Evolutionary conservation across 805 yeast genomes (phyloP).

Genomic region (Tetrapisispora namnaoensis): DNA sequence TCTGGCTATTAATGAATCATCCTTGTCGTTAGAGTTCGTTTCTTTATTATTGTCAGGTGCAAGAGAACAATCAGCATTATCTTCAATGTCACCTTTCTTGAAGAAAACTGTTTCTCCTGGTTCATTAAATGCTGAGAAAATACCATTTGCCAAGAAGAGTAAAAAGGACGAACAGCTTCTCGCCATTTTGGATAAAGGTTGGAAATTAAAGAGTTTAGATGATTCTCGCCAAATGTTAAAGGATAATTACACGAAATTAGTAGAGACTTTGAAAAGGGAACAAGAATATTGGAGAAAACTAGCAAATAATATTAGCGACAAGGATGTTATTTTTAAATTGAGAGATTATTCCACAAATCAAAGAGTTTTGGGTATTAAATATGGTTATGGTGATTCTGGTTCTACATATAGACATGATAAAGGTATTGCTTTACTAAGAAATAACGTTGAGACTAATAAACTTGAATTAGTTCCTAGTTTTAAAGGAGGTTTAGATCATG

Average conservation of each 20-base stretch:
- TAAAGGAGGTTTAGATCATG: slow-evolving; percentile 26
- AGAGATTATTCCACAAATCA: slow-evolving; percentile 46
- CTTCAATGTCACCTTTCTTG: slow-evolving; percentile 81
- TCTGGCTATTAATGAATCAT: slow-evolving; percentile 78
- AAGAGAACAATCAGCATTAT: slow-evolving; percentile 75
- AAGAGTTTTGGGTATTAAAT: slow-evolving; percentile 63
- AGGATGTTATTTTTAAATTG: slow-evolving; percentile 46
- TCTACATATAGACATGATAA: slow-evolving; percentile 56
- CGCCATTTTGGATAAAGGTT: slow-evolving; percentile 42
- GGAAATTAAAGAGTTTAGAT: slow-evolving; percentile 69
- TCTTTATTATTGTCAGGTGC: slow-evolving; percentile 71
- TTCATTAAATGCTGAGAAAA: slow-evolving; percentile 45
- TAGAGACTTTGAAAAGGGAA: slow-evolving; percentile 50
- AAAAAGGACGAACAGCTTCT: slow-evolving; percentile 19
- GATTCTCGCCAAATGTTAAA: slow-evolving; percentile 45
- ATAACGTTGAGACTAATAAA: slow-evolving; percentile 30
- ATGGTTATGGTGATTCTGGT: slow-evolving; percentile 89
- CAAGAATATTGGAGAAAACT: slow-evolving; percentile 44
- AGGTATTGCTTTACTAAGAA: slow-evolving; percentile 66
- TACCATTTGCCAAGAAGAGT: slow-evolving; percentile 15
- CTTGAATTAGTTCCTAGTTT: slow-evolving; percentile 36
- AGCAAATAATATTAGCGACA: slow-evolving; percentile 19
- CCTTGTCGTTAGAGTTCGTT: slow-evolving; percentile 77
- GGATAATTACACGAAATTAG: slow-evolving; percentile 41
- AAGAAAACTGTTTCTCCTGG: slow-evolving; percentile 67